Base-by-base conservation (phyloP, 345 rosid species). In the Lumnitzera littorea region DNA sequence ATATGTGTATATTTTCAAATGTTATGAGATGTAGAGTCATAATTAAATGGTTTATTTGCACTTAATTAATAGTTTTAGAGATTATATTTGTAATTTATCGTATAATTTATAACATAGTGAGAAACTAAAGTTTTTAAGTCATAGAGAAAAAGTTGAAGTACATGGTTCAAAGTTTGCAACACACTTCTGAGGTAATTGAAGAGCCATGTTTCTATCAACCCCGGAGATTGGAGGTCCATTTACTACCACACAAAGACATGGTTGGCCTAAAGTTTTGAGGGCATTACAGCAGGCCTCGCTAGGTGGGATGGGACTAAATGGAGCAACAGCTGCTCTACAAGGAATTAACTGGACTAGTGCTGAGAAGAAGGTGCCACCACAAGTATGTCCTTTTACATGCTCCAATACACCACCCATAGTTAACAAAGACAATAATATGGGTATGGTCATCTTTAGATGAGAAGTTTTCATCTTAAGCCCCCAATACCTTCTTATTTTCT, bases 311-410 rank as follows among this genome's bases (percentile, higher is more conserved):
- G 96, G 85, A 67, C 91, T 87, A 64, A 84, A 89, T 1, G 96
- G 91, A 53, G 96, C 86, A 49, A 90, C 95, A 8, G 97, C 84
- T 62, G 96, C 81, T 67, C 84, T 76, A 63, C 99, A 92, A 12
- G 97, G 99, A 64, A 90, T 80, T 36, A 92, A 74, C 72, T 92
- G 98, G 31, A 92, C 83, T 49, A 92, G 79, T 25, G 96, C 82
- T 5, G 87, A 76, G 78, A 89, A 80, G 74, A 89, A 90, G 10
- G 98, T 87, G 63, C 81, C 79, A 16, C 79, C 72, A 60, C 97
- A 89, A 53, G 77, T 71, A 65, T 67, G 74, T n/a, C 78, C 79
- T 56, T 74, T 24, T 0, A 76, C 65, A 60, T 63, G 72, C 59
- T 67, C 74, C 53, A 60, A 63, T 55, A 72, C 5, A 16, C 73